Percentiles rank a stretch among this genome's conserved stretches.
phyloP scores from a whole-genome alignment of 345 rosid species.

The Lagerstroemia speciosa region DNA sequence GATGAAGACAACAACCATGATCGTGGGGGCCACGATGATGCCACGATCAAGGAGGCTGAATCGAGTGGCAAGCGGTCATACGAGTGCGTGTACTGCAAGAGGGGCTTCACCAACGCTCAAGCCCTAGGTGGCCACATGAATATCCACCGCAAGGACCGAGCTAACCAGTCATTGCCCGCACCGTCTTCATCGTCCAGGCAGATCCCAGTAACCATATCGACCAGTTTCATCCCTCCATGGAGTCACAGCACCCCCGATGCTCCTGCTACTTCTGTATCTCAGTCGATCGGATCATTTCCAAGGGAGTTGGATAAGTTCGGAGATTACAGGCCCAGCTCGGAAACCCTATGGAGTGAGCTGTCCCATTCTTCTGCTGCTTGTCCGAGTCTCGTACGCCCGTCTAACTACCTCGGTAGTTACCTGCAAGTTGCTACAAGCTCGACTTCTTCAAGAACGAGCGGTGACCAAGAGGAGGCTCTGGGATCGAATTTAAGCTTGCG shows the following conservation, averaged over 20 bases:
- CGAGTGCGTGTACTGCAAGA: conserved; percentile 71
- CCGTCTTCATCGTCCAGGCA: neutral
- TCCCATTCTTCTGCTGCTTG: neutral
- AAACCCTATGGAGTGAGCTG: neutral
- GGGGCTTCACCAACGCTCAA: conserved; percentile 92
- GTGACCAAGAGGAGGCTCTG: neutral
- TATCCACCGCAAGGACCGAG: conserved; percentile 78
- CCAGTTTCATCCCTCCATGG: neutral
- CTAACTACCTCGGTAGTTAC: neutral
- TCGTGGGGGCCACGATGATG: neutral
- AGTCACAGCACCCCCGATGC: neutral
- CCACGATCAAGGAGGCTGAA: conserved; percentile 11
- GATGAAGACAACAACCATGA: neutral
- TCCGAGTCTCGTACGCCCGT: neutral
- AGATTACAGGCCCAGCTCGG: neutral
- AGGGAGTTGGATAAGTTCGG: neutral
- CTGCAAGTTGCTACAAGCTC: neutral
- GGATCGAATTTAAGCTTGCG: conserved; percentile 8
- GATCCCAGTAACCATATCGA: conserved; percentile 1
- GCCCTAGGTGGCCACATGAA: conserved; percentile 97
- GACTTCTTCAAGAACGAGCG: neutral
- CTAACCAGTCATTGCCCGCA: conserved; percentile 18
- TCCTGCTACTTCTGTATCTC: neutral
- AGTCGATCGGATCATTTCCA: neutral
- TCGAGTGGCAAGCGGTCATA: conserved; percentile 36